Evolutionary conservation across 441 rosid genomes (phyloP), one percentile per base, ranked within the genome.

Genomic region (Jatropha multifida): DNA sequence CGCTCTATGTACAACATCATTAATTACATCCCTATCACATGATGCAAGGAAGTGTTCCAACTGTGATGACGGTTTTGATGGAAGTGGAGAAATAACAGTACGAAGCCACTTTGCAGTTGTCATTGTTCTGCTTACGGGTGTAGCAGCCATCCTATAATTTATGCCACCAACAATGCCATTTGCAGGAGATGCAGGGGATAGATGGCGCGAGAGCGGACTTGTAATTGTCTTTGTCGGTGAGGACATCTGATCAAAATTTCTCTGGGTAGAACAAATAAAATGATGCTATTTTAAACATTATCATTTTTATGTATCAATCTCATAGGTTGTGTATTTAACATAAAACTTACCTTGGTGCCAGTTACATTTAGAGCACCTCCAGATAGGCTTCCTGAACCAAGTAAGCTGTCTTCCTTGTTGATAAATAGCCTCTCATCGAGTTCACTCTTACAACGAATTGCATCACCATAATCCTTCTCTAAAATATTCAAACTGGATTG

Each of bases 21-120:
- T 80, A 55, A 93, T 90, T 60, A 91, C 93, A 84, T 94, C 97
- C 76, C 77, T 88, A 80, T 92, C 96, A 78, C 99, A 96, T 3
- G 92, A 94, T 49, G 88, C 84, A 68, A 96, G 81, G 76, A 92
- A 94, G 52, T 77, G 87, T 80, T 87, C 90, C 84, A 96, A 79
- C 80, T 86, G 96, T 14, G 81, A 80, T 27, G 98, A 90, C 52
- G 97, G 98, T 81, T 88, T 88, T 60, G 96, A 81, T 70, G 89
- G 85, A 68, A 92, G 92, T 70, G 97, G 92, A 78, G 94, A 92
- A 76, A 96, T 84, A 75, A 91, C 86, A 48, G 88, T 87, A 54
- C 94, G 86, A 54, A 96, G 98, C 99, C 99, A 96, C 85, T 94
- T 94, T 60, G 98, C 97, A 75, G 99, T 96, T 75, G 97, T 90